These are phyloP conservation scores for Bimuria novae-zelandiae DNA, from an alignment of 2,329 filamentous ascomycete genomes.

Conservation along the genomic window DNA sequence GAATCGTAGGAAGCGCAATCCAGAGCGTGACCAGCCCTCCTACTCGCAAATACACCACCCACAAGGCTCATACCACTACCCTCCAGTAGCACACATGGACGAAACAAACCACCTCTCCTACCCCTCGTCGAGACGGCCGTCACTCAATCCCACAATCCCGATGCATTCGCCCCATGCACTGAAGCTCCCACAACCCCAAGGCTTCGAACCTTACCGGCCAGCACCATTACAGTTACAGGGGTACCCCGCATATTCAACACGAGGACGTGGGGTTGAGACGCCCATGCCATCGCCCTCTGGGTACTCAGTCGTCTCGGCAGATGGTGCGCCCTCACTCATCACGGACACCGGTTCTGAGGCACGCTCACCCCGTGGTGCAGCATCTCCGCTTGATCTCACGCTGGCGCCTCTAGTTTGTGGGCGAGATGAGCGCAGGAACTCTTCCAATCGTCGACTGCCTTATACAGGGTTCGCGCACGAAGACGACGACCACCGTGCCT, in stretches of 20 bases:
- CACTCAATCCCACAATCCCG: constrained; percentile 28
- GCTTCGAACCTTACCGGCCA: constrained; percentile 40
- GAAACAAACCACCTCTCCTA: constrained; percentile 27
- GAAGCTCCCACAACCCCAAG: constrained; percentile 40
- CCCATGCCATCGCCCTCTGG: constrained; percentile 67
- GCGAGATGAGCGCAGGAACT: constrained; percentile 45
- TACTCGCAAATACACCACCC: constrained; percentile 39
- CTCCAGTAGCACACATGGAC: constrained; percentile 32
- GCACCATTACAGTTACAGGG: constrained; percentile 37
- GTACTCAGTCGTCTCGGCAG: constrained; percentile 66
- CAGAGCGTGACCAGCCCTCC: constrained; percentile 36
- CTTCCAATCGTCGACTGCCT: constrained; percentile 43
- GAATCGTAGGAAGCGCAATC: constrained; percentile 68
- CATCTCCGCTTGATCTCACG: constrained; percentile 53
- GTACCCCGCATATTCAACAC: constrained; percentile 27
- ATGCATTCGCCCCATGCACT: constrained; percentile 35
- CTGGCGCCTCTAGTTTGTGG: constrained; percentile 43
- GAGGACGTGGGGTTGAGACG: constrained; percentile 52
- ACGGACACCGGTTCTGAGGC: constrained; percentile 64
- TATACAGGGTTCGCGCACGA: constrained; percentile 45
- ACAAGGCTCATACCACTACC: constrained; percentile 38
- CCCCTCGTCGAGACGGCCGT: constrained; percentile 34
- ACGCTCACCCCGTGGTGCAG: constrained; percentile 51
- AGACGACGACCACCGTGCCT: constrained; percentile 36
- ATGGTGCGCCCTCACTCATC: constrained; percentile 69